phyloP scores from a whole-genome alignment of 768 basidiomycete genomes.

The Fomitopsis serialis region DNA sequence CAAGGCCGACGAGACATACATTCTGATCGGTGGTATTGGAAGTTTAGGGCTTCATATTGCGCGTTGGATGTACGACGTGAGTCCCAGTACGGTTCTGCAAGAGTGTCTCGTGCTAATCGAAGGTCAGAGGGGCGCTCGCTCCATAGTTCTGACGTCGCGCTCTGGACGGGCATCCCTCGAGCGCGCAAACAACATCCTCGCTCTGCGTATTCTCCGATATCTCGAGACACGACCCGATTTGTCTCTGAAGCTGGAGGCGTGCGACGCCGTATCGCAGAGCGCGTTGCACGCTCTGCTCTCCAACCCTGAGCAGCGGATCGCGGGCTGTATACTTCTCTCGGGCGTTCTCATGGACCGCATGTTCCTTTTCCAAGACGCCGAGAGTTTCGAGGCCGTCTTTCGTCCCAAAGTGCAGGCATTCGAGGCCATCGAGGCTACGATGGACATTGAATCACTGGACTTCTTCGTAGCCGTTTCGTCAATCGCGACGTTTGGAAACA shows the following conservation, averaged over 20 bases:
- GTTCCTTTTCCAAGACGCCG: slow-evolving; percentile 10
- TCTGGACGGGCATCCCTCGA: slow-evolving; percentile 3
- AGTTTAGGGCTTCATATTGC: slow-evolving; percentile 32
- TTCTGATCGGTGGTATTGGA: slow-evolving; percentile 36
- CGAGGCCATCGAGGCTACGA: not conserved
- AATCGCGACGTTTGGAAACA: slow-evolving; percentile 8
- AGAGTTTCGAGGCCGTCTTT: slow-evolving; percentile 4
- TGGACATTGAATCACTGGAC: slow-evolving; percentile 7
- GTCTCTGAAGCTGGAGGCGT: not conserved
- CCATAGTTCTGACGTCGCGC: slow-evolving; percentile 14
- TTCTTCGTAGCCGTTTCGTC: slow-evolving; percentile 16
- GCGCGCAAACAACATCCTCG: not conserved
- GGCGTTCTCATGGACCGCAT: slow-evolving; percentile 5
- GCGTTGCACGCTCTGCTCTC: not conserved
- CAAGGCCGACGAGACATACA: slow-evolving; percentile 25
- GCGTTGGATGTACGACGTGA: slow-evolving; percentile 37
- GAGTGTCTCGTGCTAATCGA: no score
- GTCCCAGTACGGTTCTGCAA: no score
- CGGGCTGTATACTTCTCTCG: slow-evolving; percentile 13
- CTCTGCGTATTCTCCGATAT: slow-evolving; percentile 7
- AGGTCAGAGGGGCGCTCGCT: slow-evolving; percentile 17
- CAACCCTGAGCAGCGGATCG: slow-evolving; percentile 4
- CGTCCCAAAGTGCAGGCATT: slow-evolving; percentile 8
- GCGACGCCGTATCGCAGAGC: slow-evolving; percentile 1
- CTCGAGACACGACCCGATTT: slow-evolving; percentile 4